A percentile compares a stretch with the other conserved stretches of the same genome.
Evolutionary conservation across 768 basidiomycete genomes (phyloP).

Genomic region (Lentinula sp.): DNA sequence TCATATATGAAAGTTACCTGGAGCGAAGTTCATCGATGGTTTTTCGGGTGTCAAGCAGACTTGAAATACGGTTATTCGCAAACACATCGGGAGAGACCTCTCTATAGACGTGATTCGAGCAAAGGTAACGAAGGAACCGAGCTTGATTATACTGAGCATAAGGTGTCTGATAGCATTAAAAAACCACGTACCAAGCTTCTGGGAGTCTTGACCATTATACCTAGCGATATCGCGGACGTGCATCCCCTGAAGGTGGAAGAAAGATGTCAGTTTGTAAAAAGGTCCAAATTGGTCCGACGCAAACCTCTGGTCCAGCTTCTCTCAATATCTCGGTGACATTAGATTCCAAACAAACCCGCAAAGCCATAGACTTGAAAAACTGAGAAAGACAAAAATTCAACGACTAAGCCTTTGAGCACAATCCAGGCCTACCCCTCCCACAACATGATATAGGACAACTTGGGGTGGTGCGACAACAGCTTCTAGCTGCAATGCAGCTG

Average conservation of each 20-base stretch:
- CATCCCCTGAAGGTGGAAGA: conserved; percentile 16
- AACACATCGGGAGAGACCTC: conserved; percentile 31
- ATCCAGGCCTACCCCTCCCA: conserved; percentile 22
- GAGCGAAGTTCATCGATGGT: conserved; percentile 16
- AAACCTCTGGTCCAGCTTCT: conserved; percentile 29
- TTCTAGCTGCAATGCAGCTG: conserved; percentile 24
- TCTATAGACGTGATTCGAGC: conserved; percentile 30
- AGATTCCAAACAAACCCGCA: conserved; percentile 24
- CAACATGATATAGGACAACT: conserved; percentile 16
- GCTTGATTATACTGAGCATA: conserved; percentile 14
- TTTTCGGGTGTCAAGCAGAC: conserved; percentile 26
- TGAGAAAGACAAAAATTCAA: not conserved
- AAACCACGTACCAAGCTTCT: conserved; percentile 25
- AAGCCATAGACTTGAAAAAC: conserved; percentile 21
- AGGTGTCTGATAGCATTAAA: not conserved
- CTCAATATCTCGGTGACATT: conserved; percentile 34
- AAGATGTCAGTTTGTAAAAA: not conserved
- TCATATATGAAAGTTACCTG: not conserved
- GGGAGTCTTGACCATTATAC: conserved; percentile 19
- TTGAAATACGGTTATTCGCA: conserved; percentile 31
- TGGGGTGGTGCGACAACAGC: conserved; percentile 21
- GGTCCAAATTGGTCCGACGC: too few species aligned
- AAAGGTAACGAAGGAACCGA: conserved; percentile 31
- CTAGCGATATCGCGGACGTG: conserved; percentile 29
- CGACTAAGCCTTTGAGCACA: conserved; percentile 7